Evolutionary conservation across 805 yeast genomes (phyloP).

Genomic region (Yarrowia osloensis): DNA sequence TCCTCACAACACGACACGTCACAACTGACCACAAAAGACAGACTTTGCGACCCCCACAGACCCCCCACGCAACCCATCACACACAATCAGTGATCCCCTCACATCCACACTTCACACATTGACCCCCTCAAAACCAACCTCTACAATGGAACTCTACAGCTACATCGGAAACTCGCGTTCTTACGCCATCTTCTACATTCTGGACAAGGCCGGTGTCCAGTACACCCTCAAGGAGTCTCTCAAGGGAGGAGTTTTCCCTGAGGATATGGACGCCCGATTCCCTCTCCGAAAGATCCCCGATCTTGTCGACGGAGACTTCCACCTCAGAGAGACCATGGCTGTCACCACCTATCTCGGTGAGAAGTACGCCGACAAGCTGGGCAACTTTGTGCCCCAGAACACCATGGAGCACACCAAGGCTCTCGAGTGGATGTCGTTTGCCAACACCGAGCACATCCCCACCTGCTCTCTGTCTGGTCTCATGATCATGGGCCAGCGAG

Average conservation of each 20-base stretch:
- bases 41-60: neutral
- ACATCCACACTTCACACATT: too few species aligned
- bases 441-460: conserved; percentile 65
- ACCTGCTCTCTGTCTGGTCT: conserved; percentile 53
- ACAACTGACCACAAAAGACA: too few species aligned
- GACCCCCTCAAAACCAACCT: neutral
- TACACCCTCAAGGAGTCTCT: conserved; percentile 28
- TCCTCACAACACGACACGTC: neutral
- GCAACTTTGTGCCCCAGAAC: conserved; percentile 62
- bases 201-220: conserved; percentile 12
- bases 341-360: conserved; percentile 49
- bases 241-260: conserved; percentile 34
- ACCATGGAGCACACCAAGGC: conserved; percentile 64
- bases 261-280: conserved; percentile 51
- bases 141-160: conserved; percentile 13
- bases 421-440: conserved; percentile 75
- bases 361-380: conserved; percentile 35
- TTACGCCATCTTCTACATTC: conserved; percentile 28
- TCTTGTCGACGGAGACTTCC: conserved; percentile 64
- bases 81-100: too few species aligned
- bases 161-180: conserved; percentile 24
- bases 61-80: neutral
- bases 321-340: conserved; percentile 65
- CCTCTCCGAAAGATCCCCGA: conserved; percentile 63
- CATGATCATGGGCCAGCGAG: conserved; percentile 63